A percentile compares a stretch with the other conserved stretches of the same genome.
Evolutionary conservation across 352 stramenopile species (phyloP).

Genomic region (Globisporangium cystogenes): DNA sequence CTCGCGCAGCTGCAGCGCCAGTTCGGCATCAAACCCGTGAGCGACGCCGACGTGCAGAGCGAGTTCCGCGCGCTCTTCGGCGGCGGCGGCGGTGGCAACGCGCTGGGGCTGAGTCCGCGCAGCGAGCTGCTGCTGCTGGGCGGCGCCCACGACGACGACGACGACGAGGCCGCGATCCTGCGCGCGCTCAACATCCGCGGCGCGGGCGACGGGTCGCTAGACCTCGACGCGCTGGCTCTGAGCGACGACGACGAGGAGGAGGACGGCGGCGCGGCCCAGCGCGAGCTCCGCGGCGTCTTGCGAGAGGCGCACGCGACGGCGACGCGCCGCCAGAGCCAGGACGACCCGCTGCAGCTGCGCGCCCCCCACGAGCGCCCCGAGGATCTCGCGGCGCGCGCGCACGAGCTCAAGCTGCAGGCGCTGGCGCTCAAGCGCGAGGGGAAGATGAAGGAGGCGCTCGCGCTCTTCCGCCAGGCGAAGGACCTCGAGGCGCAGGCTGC

Average conservation of each 20-base stretch:
- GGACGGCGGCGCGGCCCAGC: slow-evolving; percentile 18
- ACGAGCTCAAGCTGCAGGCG: slow-evolving; percentile 47
- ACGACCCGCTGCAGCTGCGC: slow-evolving; percentile 4
- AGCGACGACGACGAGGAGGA: slow-evolving; percentile 12
- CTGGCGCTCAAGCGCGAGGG: slow-evolving; percentile 51
- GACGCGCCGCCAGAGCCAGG: slow-evolving; percentile 17
- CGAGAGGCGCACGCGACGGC: slow-evolving; percentile 28
- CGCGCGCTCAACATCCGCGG: slow-evolving; percentile 34
- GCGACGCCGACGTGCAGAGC: slow-evolving; percentile 58
- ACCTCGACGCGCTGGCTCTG: slow-evolving; percentile 20
- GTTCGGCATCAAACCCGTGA: slow-evolving; percentile 71
- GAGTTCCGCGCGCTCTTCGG: slow-evolving; percentile 59
- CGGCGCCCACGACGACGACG: slow-evolving; percentile 36
- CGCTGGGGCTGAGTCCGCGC: slow-evolving; percentile 27
- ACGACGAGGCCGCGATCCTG: slow-evolving; percentile 64
- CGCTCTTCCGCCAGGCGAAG: slow-evolving; percentile 55
- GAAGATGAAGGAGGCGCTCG: slow-evolving; percentile 43
- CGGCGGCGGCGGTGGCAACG: slow-evolving; percentile 1
- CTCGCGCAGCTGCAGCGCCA: slow-evolving; percentile 60
- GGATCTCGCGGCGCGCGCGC: slow-evolving; percentile 18
- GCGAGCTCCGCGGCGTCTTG: slow-evolving; percentile 31
- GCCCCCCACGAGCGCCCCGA: not conserved
- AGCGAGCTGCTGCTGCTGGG: slow-evolving; percentile 44
- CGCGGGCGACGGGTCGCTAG: slow-evolving; percentile 14
- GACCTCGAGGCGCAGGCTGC: slow-evolving; percentile 28